Base-by-base conservation (phyloP, 352 stramenopile species). In the Phytophthora palmivora region DNA sequence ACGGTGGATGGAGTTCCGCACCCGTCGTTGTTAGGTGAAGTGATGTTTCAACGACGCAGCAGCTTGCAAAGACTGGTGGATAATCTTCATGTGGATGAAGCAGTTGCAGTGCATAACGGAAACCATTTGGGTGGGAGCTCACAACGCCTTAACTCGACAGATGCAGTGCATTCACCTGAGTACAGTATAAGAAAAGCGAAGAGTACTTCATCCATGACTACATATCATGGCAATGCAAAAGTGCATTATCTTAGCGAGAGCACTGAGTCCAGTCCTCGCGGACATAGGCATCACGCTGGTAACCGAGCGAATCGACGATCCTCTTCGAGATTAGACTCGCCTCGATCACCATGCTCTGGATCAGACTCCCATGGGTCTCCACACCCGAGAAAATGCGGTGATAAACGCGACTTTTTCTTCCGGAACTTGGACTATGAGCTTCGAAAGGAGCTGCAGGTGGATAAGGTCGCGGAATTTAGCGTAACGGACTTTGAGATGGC, bases 331-430 rank as follows among this genome's bases (percentile, higher is more conserved):
- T 53, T 59, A 38, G 67, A 74, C 11, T 71, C 67, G 2, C 63
- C 71, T 12, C 65, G 36, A 6, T 73, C 64, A 14, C 58, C 58
- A 19, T 34, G 64, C 7, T 66, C 65, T 45, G 58, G 42, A 4
- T 65, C 58, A 24, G 59, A 70, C 44, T 65, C 51, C 33, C 52
- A 58, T 12, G 59, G 59, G 11, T 73, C 69, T 1, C 67, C 66
- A 8, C 53, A 61, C 18, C 41, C 53, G 33, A 61, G 43, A 30
- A 91, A 91, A 47, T 91, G 83, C 58, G 82, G 82, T 9, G 85
- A 94, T 67, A 94, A 94, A 63, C 82, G 86, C 32, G 83, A 92
- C 49, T 94, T 92, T 56, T 90, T 94, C 58, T 94, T 94, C 48
- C 77, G 86, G 2, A 88, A 91, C 30, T 60, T 94, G 39, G 63